Base-by-base conservation (phyloP, 2,329 filamentous ascomycete genomes). In the Nothophoma quercina region DNA sequence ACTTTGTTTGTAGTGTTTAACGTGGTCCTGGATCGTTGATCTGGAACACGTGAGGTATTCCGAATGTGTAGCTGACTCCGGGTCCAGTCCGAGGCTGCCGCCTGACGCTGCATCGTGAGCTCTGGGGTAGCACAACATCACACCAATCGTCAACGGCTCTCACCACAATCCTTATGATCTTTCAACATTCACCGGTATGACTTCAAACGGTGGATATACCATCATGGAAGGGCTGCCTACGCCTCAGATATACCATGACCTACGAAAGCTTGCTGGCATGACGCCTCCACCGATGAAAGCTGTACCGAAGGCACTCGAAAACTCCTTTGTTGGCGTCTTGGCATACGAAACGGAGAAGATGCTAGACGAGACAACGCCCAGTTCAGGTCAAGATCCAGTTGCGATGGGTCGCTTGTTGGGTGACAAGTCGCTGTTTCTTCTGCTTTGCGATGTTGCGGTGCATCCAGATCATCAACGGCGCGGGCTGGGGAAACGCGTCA, bases 321-420 rank as follows among this genome's bases (percentile, higher is more conserved):
- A 64, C 38, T 69, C 65, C 1, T 66, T 65, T 16, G 62, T 53
- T 13, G 63, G 61, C 38, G 60, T 70, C 29, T 38, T 67, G 10
- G 69, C 59, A 7, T 69, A 63, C 44, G 62, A 70, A 36, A 59
- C 60, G 19, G 55, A 53, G 28, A 19, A 57, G 19, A 67, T 71
- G 67, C 7, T 62, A 9, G 48, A 65, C 32, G 60, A 55, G 7
- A 59, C 58, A 3, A 63, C 58, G 15, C 65, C 68, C 2, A 35
- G 45, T 4, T 39, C 51, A 1, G 45, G 48, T 7, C 67, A 70
- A 36, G 39, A 29, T 6, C 54, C 62, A n/a, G 72, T 83, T 5
- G 80, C 70, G 0, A 83, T 83, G 81, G 81, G 80, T 40, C 76
- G 81, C 16, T 70, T 83, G 21, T 70, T 82, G 49, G 78, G 79